Base-by-base conservation (phyloP, 306 rosid species). In the Cotoneaster glaucophyllus region DNA sequence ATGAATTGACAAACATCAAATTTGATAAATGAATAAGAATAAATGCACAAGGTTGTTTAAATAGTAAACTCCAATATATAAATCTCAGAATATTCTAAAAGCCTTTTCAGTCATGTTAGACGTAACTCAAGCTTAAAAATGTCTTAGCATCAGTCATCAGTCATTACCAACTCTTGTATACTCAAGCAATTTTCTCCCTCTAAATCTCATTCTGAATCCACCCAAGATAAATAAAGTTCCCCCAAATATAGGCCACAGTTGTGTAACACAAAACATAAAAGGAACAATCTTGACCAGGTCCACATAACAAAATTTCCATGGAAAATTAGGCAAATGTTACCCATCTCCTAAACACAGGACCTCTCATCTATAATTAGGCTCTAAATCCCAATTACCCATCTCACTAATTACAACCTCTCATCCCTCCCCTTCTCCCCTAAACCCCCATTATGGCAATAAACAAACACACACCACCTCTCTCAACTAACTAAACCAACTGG, bases 401-500 rank as follows among this genome's bases (percentile, higher is more conserved):
- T 73, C 21, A 22, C 29, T 17, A 41, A 74, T 48, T 61, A 74
- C 75, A 15, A 62, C 82, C 80, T 71, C 81, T 62, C 65, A 43
- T 77, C 74, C n/a, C 18, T 18, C 17, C 13, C 41, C 65, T 64
- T 76, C 77, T 66, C 80, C 74, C 83, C 81, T 39, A 83, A 84
- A 39, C 69, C 81, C 82, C 79, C 64, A 63, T 82, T 63, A 72
- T 81, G 64, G 80, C 75, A 14, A 39, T 48, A 34, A 67, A 54
- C 25, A 64, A 41, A 61, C n/a, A 71, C 50, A 67, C 80, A 74
- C 69, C 77, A 77, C 69, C 67, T 82, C 82, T 82, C 82, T 80
- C 88, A 88, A 85, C 92, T 54, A 84, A 85, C 87, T 79, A 77
- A 73, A 59, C 82, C 74, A 77, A 74, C 82, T 73, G 76, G 75